phyloP scores from a whole-genome alignment of 2,329 filamentous ascomycete genomes.

The Penicillium polonicum region DNA sequence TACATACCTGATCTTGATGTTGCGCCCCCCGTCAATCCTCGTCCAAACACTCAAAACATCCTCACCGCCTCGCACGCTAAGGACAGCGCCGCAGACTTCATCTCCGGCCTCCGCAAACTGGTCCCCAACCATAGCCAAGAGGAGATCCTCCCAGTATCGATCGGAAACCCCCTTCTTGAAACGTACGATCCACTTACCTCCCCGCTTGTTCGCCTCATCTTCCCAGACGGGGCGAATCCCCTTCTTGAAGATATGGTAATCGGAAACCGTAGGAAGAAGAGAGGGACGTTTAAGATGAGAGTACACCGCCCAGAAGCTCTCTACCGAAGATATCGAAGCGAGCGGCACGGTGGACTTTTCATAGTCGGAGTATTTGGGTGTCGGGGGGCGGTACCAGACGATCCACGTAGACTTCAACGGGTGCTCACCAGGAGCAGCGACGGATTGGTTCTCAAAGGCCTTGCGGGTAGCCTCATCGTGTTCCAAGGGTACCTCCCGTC shows the following conservation, averaged over 20 bases:
- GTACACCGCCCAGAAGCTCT: conserved; percentile 91
- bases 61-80: conserved; percentile 92
- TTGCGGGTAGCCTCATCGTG: conserved; percentile 38
- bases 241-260: conserved; percentile 97
- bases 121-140: conserved; percentile 87
- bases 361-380: conserved; percentile 96
- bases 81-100: conserved; percentile 90
- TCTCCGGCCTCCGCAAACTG: conserved; percentile 91
- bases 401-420: conserved; percentile 85
- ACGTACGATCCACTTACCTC: conserved; percentile 95
- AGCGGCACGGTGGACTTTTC: conserved; percentile 93
- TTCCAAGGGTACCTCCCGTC: conserved; percentile 55
- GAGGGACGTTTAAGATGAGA: conserved; percentile 87
- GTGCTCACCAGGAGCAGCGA: conserved; percentile 46
- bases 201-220: conserved; percentile 92
- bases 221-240: conserved; percentile 98
- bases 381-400: conserved; percentile 95
- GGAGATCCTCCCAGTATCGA: conserved; percentile 92
- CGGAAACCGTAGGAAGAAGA: conserved; percentile 81
- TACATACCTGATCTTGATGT: conserved; percentile 89
- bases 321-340: conserved; percentile 74
- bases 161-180: conserved; percentile 97
- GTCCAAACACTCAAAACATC: conserved; percentile 99
- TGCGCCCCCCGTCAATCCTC: conserved; percentile 84
- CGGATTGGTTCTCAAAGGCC: conserved; percentile 39